Conservation (phyloP, 805 yeast species). For the Tetrapisispora namnaoensis region DNA sequence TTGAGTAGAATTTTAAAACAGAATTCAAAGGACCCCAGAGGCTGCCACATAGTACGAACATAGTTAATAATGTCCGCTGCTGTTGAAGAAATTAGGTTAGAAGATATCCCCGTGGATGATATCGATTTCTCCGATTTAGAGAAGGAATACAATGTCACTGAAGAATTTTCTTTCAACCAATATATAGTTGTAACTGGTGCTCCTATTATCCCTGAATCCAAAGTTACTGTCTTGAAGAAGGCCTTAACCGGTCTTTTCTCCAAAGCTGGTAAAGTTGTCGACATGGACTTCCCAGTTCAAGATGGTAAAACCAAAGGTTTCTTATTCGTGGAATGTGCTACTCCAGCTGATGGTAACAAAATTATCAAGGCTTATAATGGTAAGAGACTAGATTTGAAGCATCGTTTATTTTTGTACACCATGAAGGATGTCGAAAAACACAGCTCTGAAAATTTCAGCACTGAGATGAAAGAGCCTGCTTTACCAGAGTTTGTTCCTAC, state of each 20-base stretch:
- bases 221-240: constrained; percentile 72
- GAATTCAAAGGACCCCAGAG: background rate
- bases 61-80: constrained; percentile 13
- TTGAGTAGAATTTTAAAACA: no score
- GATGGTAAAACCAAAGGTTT: constrained; percentile 75
- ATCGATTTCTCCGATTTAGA: constrained; percentile 82
- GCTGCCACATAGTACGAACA: background rate
- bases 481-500: constrained; percentile 63
- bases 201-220: constrained; percentile 87
- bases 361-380: constrained; percentile 77
- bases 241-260: constrained; percentile 75
- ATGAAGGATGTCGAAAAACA: constrained; percentile 74
- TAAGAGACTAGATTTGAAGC: constrained; percentile 89
- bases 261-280: constrained; percentile 67
- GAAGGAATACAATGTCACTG: constrained; percentile 54
- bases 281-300: constrained; percentile 70
- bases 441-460: constrained; percentile 53
- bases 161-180: constrained; percentile 55
- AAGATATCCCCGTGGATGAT: constrained; percentile 48
- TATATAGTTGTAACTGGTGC: constrained; percentile 89
- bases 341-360: constrained; percentile 55
- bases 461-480: constrained; percentile 60
- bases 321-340: constrained; percentile 72
- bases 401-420: constrained; percentile 75
- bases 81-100: constrained; percentile 31